Conservation (phyloP, 73 alveolate genomes). For the Effrenium voratum region DNA sequence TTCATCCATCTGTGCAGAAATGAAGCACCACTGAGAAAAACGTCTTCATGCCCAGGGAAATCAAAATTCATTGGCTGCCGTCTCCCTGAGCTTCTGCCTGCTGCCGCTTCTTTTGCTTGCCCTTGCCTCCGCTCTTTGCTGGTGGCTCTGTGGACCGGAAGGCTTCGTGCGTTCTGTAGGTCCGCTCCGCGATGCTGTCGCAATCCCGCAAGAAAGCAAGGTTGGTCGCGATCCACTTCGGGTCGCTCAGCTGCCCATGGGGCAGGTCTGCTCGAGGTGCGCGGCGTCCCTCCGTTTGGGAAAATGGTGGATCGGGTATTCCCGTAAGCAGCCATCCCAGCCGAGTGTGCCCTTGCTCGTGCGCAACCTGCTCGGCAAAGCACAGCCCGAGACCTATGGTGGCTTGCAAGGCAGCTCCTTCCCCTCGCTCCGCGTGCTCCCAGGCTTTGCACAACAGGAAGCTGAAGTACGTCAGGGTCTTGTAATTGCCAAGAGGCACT, state of each 20-base stretch:
- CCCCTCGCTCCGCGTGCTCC: neutral
- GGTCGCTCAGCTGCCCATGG: slow-evolving; percentile 28
- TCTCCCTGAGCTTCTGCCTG: no score
- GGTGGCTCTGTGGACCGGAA: no score
- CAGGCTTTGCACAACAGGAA: neutral
- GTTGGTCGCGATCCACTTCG: neutral
- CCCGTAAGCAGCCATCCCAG: neutral
- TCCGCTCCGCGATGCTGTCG: neutral
- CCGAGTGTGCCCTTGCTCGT: neutral
- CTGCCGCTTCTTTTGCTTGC: no score
- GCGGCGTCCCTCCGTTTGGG: neutral
- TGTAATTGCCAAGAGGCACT: neutral
- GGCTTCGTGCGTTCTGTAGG: no score
- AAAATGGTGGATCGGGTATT: neutral
- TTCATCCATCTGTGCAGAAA: no score
- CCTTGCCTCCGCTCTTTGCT: no score
- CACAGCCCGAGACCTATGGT: neutral
- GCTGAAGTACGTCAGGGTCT: neutral
- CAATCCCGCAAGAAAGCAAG: slow-evolving; percentile 14
- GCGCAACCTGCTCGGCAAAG: neutral
- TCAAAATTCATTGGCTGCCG: no score
- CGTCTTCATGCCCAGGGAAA: no score
- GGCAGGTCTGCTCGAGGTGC: neutral
- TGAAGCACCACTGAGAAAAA: no score
- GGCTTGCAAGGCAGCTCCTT: neutral